Evolutionary conservation across 768 basidiomycete species (phyloP), one percentile per base, ranked within the genome.

Genomic region (Podaxis sp.): DNA sequence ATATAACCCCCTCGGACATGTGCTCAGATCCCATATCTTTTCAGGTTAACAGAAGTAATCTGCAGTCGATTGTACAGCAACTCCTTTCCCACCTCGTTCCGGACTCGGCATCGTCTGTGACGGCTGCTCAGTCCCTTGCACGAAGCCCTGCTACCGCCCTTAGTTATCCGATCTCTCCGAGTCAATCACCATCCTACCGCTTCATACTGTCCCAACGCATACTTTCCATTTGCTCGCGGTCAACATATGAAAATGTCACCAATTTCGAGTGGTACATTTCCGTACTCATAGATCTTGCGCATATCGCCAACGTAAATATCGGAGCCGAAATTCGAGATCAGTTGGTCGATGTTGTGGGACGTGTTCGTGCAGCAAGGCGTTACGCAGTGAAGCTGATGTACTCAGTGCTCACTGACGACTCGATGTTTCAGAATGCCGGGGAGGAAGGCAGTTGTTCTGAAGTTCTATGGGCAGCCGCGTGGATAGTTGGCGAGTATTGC

Each of bases 221-320:
- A 64, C 80, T 98, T n/a, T 76, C 80, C n/a, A 91, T 98, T 67
- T 90, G 93, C 61, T 90, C 93, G 2, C 83, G 85, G 59, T 87
- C 87, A 40, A 90, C 89, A 22, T 98, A 96, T 71, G 87, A 89
- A 57, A 90, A 94, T 68, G 82, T 99, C 27, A 81, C 83, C 50
- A 96, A 98, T 75, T 98, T 98, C 70, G 93, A 98, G 71, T 99
- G 97, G 96, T 97, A 94, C 73, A 82, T 98, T 22, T 97, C 96
- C 4, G 94, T 96, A 7, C 85, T 98, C 29, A 85, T 98, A 51
- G 95, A 98, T 70, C 80, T 98, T 8, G 88, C 93, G 0, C 93
- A 97, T 70, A 82, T 98, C 43, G 90, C 94, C 55, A 84, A 87
- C 27, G 92, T 89, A 53, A 80, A 91, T 66, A 80, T 97, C 53